Base-by-base conservation (phyloP, 75 land plant species). In the Cryptomeria japonica region DNA sequence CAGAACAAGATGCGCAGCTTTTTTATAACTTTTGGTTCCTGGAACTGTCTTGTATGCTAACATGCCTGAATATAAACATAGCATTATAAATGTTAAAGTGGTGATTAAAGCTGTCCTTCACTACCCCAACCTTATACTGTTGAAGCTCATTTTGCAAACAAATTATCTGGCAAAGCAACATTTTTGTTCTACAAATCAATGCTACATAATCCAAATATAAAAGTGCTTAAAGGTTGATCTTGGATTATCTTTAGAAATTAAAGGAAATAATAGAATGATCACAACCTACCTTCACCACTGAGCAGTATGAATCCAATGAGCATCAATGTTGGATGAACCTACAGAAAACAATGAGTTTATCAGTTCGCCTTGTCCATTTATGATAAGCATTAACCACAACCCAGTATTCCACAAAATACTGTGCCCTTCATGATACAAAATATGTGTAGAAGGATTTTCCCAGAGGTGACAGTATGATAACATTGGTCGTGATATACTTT, bases 231-330 rank as follows among this genome's bases (percentile, higher is more conserved):
- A 36, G n/a, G 36, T 34, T 44, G 44, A 15, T 19, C 18, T n/a
- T 87, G 25, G 32, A 44, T 41, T 34, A 32, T 16, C 36, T 46
- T 11, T 3, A 9, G 75, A 47, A 47, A 12, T 36, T 36, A n/a
- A 73, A 25, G n/a, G 28, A 47, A 37, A 10, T 18, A 12, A 70
- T n/a, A 41, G 12, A 13, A 36, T 86, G 34, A 2, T 38, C 19
- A 68, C 3, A 56, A 91, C 44, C 32, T 73, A 87, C 95, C 95
- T 94, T 94, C 95, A 86, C 95, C 95, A 87, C 91, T 89, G 55
- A 94, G 84, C 73, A 94, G 68, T 77, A 94, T 93, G 86, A 94
- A 92, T n/a, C 95, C 95, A 73, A 94, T 90, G 83, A 94, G 92
- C 95, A 94, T 94, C 13, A 93, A 70, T 51, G 92, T 42, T 36